These are phyloP conservation scores for Clarireedia monteithiana DNA, from an alignment of 2,329 filamentous ascomycete genomes.

Conservation along the genomic window DNA sequence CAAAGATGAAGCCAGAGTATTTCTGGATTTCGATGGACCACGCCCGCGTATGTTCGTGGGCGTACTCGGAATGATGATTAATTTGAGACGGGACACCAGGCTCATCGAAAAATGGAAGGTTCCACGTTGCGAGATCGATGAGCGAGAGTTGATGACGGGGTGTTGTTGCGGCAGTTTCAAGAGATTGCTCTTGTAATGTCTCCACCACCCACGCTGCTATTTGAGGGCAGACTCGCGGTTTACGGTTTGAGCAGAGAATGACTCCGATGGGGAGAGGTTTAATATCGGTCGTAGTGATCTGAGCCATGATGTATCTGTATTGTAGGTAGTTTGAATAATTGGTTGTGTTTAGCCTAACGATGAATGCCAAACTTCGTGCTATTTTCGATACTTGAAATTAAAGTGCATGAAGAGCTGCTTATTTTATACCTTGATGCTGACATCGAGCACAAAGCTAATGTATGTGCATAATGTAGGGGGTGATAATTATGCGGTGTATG, in stretches of 20 bases:
- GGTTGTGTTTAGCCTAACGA: too few relatives aligned
- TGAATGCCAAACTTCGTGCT: too few relatives aligned
- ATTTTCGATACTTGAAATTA: too few relatives aligned
- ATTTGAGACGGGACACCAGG: constrained; percentile 31
- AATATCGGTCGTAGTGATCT: not conserved
- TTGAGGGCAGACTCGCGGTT: constrained; percentile 30
- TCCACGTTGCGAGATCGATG: constrained; percentile 32
- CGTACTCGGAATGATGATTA: constrained; percentile 27
- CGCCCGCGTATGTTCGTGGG: constrained; percentile 29
- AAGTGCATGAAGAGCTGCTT: too few relatives aligned
- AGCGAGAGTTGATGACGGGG: constrained; percentile 33
- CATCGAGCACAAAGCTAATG: too few relatives aligned
- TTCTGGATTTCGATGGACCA: constrained; percentile 32
- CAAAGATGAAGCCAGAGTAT: constrained; percentile 34
- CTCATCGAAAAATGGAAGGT: constrained; percentile 13
- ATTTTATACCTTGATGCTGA: too few relatives aligned
- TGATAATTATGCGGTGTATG: too few relatives aligned
- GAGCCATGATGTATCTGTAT: too few relatives aligned
- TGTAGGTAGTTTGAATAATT: too few relatives aligned
- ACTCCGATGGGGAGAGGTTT: not conserved
- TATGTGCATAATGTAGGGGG: too few relatives aligned
- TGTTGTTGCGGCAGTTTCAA: constrained; percentile 6
- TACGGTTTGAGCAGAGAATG: constrained; percentile 28
- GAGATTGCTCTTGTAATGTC: constrained; percentile 11
- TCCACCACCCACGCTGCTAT: constrained; percentile 29